Conservation (phyloP, 495 filamentous ascomycete genomes). For the Penicillium salamii region DNA sequence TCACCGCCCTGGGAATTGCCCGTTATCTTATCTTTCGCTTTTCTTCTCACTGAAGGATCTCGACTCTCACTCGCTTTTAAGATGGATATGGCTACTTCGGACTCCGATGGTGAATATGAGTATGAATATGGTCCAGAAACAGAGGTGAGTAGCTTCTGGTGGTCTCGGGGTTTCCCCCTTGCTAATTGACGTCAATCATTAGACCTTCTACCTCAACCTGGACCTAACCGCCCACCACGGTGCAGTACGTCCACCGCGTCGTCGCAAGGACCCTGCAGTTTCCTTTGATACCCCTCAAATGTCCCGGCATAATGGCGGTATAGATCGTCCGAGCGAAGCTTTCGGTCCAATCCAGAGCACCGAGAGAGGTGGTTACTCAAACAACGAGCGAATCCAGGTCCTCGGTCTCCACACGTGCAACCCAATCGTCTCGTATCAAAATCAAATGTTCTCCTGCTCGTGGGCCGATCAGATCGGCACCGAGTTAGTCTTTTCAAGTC, state of each 20-base stretch:
- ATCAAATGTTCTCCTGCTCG: conserved; percentile 67
- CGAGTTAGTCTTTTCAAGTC: conserved; percentile 66
- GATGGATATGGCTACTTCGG: conserved; percentile 25
- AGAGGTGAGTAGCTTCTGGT: conserved; percentile 38
- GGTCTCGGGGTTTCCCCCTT: background rate
- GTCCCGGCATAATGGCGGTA: conserved; percentile 9
- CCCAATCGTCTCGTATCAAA: conserved; percentile 72
- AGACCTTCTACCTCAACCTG: conserved; percentile 56
- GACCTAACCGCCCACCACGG: conserved; percentile 49
- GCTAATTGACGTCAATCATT: conserved; percentile 1
- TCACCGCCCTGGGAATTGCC: conserved; percentile 1
- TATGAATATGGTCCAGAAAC: conserved; percentile 61
- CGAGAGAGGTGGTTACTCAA: conserved; percentile 20
- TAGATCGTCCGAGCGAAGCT: conserved; percentile 9
- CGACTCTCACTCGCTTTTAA: conserved; percentile 6
- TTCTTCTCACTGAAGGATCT: too few relatives aligned
- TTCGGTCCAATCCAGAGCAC: conserved; percentile 21
- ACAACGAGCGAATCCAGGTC: conserved; percentile 64
- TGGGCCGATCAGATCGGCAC: conserved; percentile 81
- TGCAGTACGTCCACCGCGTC: conserved; percentile 32
- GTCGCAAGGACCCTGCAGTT: conserved; percentile 23
- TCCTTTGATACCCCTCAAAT: conserved; percentile 3
- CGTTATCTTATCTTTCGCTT: conserved; percentile 9
- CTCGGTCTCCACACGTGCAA: conserved; percentile 70
- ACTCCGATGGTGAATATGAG: conserved; percentile 51